Base-by-base conservation (phyloP, 2,329 filamentous ascomycete genomes). In the Cladorrhinum sp. region DNA sequence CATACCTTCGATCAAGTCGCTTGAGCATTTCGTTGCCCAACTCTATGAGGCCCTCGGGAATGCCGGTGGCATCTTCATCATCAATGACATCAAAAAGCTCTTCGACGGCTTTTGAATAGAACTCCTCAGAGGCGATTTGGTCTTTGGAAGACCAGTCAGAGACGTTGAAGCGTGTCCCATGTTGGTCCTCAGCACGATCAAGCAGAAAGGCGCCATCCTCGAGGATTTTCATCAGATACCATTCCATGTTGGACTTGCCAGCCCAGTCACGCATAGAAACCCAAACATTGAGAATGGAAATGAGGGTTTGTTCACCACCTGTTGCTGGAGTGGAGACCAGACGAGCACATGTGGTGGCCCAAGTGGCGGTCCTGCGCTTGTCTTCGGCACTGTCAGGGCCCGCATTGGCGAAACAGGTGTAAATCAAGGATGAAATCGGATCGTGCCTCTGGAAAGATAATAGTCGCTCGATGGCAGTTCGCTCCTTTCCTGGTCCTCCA, bases 201-300 rank as follows among this genome's bases (percentile, higher is more conserved):
- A 97, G 81, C 60, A 98, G 80, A 71, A 97, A 97, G 41, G 92
- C 89, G 66, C 95, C 95, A 68, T 96, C 90, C 75, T 96, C 91
- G 29, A 99, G 84, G 62, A 96, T 91, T 72, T 95, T 91, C 90
- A 96, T 95, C 12, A 99, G 84, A 73, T 93, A 98, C 76, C 92
- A 90, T 76, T 97, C 93, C 80, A 99, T 87, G 65, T 92, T 95
- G 66, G 88, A 85, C 69, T 89, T 92, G 60, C 92, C 92, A 45
- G 91, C 90, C 93, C 93, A 98, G 74, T 93, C 88, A 64, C 91
- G 87, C 82, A 93, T 90, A 59, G 86, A 82, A 55, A 91, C 87
- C 90, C 92, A 98, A 59, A 91, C 87, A 73, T 95, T 93, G 55
- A 99, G 82, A 32, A 97, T 86, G 52, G 90, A 88, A 64, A 91